These are phyloP conservation scores for Cucumis sativus DNA, from an alignment of 306 rosid species.

Conservation along the genomic window Cucumber_9930_V3 NC_026657.2:287001-287500, in stretches of 20 bases:
- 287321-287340: slow-evolving; percentile 12
- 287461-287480: slow-evolving; percentile 36
- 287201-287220: slow-evolving; percentile 65
- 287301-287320: neutral
- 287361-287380: neutral
- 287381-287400: slow-evolving; percentile 90
- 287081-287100: neutral
- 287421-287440: slow-evolving; percentile 58
- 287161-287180: slow-evolving; percentile 94
- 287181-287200: slow-evolving; percentile 65
- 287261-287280: slow-evolving; percentile 78
- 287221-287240: slow-evolving; percentile 56
- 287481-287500: slow-evolving; percentile 81
- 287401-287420: slow-evolving; percentile 63
- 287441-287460: slow-evolving; percentile 54
- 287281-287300: slow-evolving; percentile 50
- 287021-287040: slow-evolving; percentile 60
- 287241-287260: slow-evolving; percentile 59
- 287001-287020: slow-evolving; percentile 69
- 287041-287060: slow-evolving; percentile 63
- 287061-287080: slow-evolving; percentile 79
- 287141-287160: no score
- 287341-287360: no score
- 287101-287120: no score
- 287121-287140: no score